phyloP scores from a whole-genome alignment of 78 protist species.

The Anaeramoeba ignava region DNA sequence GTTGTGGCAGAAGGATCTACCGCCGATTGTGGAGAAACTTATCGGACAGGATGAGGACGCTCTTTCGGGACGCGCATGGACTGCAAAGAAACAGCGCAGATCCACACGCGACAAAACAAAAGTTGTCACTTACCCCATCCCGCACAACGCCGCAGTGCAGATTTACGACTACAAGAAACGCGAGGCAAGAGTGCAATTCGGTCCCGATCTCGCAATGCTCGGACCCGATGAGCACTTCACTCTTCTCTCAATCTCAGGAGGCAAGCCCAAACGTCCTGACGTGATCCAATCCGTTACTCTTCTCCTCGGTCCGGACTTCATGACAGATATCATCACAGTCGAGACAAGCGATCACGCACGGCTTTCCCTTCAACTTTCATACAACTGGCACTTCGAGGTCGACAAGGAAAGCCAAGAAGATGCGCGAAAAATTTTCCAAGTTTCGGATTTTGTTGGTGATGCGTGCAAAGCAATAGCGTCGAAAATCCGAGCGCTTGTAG shows the following conservation, averaged over 20 bases:
- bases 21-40: slow-evolving; percentile 51
- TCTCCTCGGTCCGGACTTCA: slow-evolving; percentile 79
- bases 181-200: slow-evolving; percentile 67
- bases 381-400: slow-evolving; percentile 73
- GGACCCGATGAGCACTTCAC: slow-evolving; percentile 81
- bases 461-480: slow-evolving; percentile 77
- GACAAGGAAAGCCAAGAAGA: slow-evolving; percentile 4
- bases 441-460: slow-evolving; percentile 86
- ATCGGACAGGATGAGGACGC: slow-evolving; percentile 15
- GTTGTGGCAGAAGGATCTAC: slow-evolving; percentile 56
- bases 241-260: slow-evolving; percentile 67
- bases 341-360: slow-evolving; percentile 84
- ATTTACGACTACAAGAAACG: slow-evolving; percentile 66
- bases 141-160: slow-evolving; percentile 79
- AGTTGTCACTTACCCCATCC: slow-evolving; percentile 66
- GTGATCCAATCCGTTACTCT: slow-evolving; percentile 53
- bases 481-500: slow-evolving; percentile 76
- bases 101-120: slow-evolving; percentile 42
- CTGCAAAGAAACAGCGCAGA: slow-evolving; percentile 26
- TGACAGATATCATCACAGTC: slow-evolving; percentile 72
- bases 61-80: background rate
- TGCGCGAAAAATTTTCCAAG: slow-evolving; percentile 41
- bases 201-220: slow-evolving; percentile 81
- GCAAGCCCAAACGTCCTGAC: slow-evolving; percentile 80
- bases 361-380: slow-evolving; percentile 59